phyloP scores from a whole-genome alignment of 495 filamentous ascomycete genomes.

The Aspergillus cavernicola region DNA sequence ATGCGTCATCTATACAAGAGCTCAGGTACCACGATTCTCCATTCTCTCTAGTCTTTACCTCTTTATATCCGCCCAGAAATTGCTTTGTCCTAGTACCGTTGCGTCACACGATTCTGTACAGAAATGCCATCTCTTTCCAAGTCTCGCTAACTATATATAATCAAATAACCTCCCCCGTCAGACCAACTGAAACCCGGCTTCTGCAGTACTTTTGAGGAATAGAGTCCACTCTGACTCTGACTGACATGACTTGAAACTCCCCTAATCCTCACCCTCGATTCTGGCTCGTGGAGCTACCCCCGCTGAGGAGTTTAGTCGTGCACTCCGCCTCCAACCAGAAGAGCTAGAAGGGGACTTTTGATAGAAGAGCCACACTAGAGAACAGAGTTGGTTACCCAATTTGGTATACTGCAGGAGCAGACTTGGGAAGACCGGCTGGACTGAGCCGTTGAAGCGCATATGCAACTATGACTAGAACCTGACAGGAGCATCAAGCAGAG shows the following conservation, averaged over 20 bases:
- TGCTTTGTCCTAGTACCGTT: no score
- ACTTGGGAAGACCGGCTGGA: no score
- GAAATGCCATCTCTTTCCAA: no score
- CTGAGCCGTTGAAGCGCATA: neutral
- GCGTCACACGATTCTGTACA: no score
- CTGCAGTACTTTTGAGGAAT: neutral
- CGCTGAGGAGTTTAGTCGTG: no score
- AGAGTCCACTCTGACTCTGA: neutral
- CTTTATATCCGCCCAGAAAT: no score
- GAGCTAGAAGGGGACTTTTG: neutral
- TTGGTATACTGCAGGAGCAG: neutral
- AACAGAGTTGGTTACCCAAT: neutral
- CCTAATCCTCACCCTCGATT: no score
- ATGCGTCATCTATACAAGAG: conserved; percentile 13
- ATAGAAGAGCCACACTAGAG: neutral
- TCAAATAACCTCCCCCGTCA: no score
- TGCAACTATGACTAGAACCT: neutral
- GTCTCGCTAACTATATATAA: no score
- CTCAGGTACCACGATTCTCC: neutral
- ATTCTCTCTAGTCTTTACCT: no score
- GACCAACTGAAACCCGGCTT: no score
- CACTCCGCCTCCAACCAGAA: neutral
- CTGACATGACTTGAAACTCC: neutral
- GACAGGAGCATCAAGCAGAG: neutral
- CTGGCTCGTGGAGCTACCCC: no score